A percentile compares a stretch with the other conserved stretches of the same genome.
Conservation (phyloP, 257 asterid species). For the Ocimum tenuiflorum region DNA sequence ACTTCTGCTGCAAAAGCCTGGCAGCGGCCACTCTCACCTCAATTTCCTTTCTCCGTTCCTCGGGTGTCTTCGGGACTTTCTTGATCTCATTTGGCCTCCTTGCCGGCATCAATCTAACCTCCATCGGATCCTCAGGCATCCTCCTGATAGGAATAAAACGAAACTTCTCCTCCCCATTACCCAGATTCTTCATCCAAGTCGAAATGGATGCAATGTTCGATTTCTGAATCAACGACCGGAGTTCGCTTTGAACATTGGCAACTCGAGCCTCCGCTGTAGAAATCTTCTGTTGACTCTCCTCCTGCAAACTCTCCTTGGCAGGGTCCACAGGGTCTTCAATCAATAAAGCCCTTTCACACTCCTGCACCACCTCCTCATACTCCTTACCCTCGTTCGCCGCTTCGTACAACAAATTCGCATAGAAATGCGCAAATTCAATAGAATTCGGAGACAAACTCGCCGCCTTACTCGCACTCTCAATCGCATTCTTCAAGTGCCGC, state of each 20-base stretch:
- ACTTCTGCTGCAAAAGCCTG: conserved; percentile 64
- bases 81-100: conserved; percentile 68
- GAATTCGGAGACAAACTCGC: conserved; percentile 50
- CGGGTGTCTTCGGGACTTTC: conserved; percentile 67
- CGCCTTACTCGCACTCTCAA: conserved; percentile 63
- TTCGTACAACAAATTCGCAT: conserved; percentile 60
- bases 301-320: conserved; percentile 65
- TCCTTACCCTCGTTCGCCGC: conserved; percentile 54
- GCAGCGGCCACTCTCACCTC: conserved; percentile 88
- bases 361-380: conserved; percentile 58
- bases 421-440: conserved; percentile 58
- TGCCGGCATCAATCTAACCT: conserved; percentile 43
- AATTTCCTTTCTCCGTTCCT: conserved; percentile 70
- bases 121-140: conserved; percentile 74
- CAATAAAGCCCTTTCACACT: conserved; percentile 64
- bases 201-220: conserved; percentile 64
- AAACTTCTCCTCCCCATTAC: conserved; percentile 59
- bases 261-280: conserved; percentile 52
- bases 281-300: conserved; percentile 56
- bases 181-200: conserved; percentile 64
- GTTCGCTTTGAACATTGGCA: conserved; percentile 44
- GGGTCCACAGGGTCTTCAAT: conserved; percentile 72
- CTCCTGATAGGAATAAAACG: conserved; percentile 68
- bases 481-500: conserved; percentile 47
- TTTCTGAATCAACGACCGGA: conserved; percentile 54